A percentile compares a stretch with the other conserved stretches of the same genome.
phyloP scores from a whole-genome alignment of 805 yeast species.

The Starmerella khaoyaiensis region DNA sequence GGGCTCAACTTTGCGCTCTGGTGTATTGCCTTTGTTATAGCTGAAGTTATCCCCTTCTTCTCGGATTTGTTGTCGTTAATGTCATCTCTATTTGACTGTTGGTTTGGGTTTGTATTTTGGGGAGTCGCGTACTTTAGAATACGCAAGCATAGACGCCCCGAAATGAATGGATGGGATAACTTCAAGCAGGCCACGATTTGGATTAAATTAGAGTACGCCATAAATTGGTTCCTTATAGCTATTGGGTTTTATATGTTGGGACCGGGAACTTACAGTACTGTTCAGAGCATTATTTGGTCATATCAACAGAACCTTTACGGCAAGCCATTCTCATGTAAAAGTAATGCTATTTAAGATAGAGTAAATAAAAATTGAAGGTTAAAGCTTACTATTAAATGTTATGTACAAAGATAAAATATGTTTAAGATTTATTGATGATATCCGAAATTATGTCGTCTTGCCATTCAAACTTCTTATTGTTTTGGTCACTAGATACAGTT shows the following conservation, averaged over 20 bases:
- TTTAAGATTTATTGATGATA: slow-evolving; percentile 12
- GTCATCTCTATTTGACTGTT: slow-evolving; percentile 51
- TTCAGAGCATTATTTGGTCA: slow-evolving; percentile 40
- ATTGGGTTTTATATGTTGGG: slow-evolving; percentile 45
- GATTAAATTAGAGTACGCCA: slow-evolving; percentile 31
- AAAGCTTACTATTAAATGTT: background rate
- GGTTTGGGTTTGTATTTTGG: slow-evolving; percentile 57
- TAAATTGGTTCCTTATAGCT: slow-evolving; percentile 32
- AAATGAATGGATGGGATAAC: slow-evolving; percentile 24
- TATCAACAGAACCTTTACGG: slow-evolving; percentile 40
- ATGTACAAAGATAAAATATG: background rate
- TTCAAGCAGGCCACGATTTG: slow-evolving; percentile 24
- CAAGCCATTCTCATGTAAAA: slow-evolving; percentile 39
- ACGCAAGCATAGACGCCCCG: slow-evolving; percentile 24
- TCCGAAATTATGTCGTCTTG: slow-evolving; percentile 19
- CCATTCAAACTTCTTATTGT: slow-evolving; percentile 19
- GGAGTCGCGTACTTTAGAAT: slow-evolving; percentile 36
- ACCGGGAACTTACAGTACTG: slow-evolving; percentile 45
- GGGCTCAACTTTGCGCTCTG: slow-evolving; percentile 35
- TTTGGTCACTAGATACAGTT: background rate
- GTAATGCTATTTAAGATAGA: slow-evolving; percentile 29
- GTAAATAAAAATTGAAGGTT: background rate
- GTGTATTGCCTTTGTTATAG: slow-evolving; percentile 44
- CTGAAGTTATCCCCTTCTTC: slow-evolving; percentile 54
- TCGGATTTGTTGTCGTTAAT: slow-evolving; percentile 43